These are phyloP conservation scores for Teunomyces pallodes DNA, from an alignment of 805 yeast species.

Conservation along the genomic window DNA sequence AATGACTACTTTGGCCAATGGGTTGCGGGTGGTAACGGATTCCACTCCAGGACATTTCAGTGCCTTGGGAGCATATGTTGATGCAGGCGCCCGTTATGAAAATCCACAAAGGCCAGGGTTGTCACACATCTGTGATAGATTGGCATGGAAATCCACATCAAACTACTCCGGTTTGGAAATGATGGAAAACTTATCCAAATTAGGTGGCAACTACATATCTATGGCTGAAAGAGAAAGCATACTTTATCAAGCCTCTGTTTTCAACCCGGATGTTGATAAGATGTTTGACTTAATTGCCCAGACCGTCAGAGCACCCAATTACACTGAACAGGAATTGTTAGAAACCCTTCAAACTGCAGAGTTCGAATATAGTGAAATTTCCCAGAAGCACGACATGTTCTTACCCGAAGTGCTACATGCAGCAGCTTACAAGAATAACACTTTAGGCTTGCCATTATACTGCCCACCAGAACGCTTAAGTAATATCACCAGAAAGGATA, in stretches of 20 bases:
- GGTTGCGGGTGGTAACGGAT: slow-evolving; percentile 79
- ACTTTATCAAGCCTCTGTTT: slow-evolving; percentile 92
- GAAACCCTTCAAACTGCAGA: slow-evolving; percentile 72
- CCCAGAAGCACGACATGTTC: slow-evolving; percentile 78
- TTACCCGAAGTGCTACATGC: slow-evolving; percentile 89
- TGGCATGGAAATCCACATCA: slow-evolving; percentile 76
- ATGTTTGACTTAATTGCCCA: slow-evolving; percentile 78
- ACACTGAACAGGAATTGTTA: slow-evolving; percentile 65
- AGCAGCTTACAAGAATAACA: slow-evolving; percentile 68
- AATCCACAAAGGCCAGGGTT: slow-evolving; percentile 57
- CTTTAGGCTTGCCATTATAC: slow-evolving; percentile 82
- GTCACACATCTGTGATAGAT: slow-evolving; percentile 79
- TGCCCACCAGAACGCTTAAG: slow-evolving; percentile 73
- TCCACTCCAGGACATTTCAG: slow-evolving; percentile 87
- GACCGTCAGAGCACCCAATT: slow-evolving; percentile 69
- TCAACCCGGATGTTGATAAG: slow-evolving; percentile 75
- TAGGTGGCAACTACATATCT: slow-evolving; percentile 95
- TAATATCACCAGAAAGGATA: slow-evolving; percentile 48
- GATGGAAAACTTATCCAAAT: slow-evolving; percentile 67
- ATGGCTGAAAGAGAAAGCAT: slow-evolving; percentile 88
- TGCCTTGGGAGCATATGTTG: slow-evolving; percentile 84
- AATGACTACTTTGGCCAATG: slow-evolving; percentile 58
- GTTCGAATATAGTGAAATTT: slow-evolving; percentile 81
- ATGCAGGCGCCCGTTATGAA: slow-evolving; percentile 90
- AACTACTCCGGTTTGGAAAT: slow-evolving; percentile 61